These are phyloP conservation scores for Podosphaera aphanis DNA, from an alignment of 2,329 filamentous ascomycete genomes.

Conservation along the genomic window DNA sequence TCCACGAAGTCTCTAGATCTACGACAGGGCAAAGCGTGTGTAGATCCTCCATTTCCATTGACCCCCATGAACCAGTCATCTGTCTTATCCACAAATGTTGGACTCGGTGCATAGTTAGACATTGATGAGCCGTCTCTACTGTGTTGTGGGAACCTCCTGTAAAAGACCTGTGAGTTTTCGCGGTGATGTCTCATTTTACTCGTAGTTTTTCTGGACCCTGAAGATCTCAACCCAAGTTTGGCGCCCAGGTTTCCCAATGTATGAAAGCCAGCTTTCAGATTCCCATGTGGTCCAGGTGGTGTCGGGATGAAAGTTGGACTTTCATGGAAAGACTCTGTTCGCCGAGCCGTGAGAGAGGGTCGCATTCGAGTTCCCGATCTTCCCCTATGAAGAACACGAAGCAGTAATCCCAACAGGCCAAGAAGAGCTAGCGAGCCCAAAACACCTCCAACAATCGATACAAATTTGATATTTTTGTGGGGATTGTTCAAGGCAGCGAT, in stretches of 20 bases:
- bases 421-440: conserved; percentile 12
- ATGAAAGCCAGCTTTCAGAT: conserved; percentile 6
- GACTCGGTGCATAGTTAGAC: conserved; percentile 4
- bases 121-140: conserved; percentile 19
- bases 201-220: conserved; percentile 10
- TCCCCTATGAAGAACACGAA: conserved; percentile 11
- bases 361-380: conserved; percentile 9
- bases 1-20: conserved; percentile 17
- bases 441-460: conserved; percentile 13
- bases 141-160: conserved; percentile 16
- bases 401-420: conserved; percentile 10
- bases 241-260: conserved; percentile 6
- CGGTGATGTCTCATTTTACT: conserved; percentile 27
- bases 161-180: conserved; percentile 25
- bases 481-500: too few species aligned
- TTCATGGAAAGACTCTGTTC: conserved; percentile 9
- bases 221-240: conserved; percentile 7
- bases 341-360: conserved; percentile 10
- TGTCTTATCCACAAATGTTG: conserved; percentile 17
- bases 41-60: conserved; percentile 16
- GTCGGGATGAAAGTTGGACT: conserved; percentile 8
- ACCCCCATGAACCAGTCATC: conserved; percentile 24
- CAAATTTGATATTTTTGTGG: conserved; percentile 1
- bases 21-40: conserved; percentile 13
- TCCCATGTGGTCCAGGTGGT: conserved; percentile 5